These are phyloP conservation scores for Diutina scorzettiae DNA, from an alignment of 1,139 yeast species.

Conservation along the genomic window DNA sequence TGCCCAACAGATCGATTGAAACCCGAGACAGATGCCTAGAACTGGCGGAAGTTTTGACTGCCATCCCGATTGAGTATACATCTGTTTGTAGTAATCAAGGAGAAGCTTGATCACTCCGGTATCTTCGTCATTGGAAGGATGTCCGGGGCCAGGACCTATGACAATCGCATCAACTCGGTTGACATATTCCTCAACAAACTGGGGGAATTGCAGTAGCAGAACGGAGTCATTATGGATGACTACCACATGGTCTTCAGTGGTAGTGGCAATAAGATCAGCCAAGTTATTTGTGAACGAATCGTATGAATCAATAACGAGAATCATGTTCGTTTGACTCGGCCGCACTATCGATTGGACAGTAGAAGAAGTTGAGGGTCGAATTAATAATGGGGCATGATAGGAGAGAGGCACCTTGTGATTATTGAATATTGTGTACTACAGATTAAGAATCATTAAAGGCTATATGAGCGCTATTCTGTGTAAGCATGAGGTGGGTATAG, in stretches of 20 bases:
- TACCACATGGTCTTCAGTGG: constrained; percentile 43
- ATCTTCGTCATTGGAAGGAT: constrained; percentile 53
- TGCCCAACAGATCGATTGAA: constrained; percentile 68
- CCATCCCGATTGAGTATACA: neutral
- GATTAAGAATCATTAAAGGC: too few species aligned
- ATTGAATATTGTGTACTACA: too few species aligned
- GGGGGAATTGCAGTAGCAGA: constrained; percentile 18
- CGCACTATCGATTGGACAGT: too few species aligned
- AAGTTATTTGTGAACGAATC: constrained; percentile 90
- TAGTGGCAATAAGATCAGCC: constrained; percentile 44
- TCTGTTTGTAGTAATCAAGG: constrained; percentile 17
- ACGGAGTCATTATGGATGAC: constrained; percentile 72
- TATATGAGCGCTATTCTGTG: too few species aligned
- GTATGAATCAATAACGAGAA: constrained; percentile 80
- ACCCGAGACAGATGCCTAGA: constrained; percentile 88
- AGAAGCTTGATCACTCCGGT: constrained; percentile 65
- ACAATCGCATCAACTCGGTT: constrained; percentile 62
- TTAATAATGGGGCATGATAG: too few species aligned
- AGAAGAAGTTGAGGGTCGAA: too few species aligned
- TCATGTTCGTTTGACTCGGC: constrained; percentile 18
- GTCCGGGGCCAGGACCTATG: constrained; percentile 97
- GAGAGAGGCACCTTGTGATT: too few species aligned
- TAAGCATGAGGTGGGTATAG: too few species aligned
- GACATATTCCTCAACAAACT: constrained; percentile 26
- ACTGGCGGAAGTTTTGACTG: constrained; percentile 38